Conservation (phyloP, 2,329 filamentous ascomycete species). For the Exutisphaerella laricina region DNA sequence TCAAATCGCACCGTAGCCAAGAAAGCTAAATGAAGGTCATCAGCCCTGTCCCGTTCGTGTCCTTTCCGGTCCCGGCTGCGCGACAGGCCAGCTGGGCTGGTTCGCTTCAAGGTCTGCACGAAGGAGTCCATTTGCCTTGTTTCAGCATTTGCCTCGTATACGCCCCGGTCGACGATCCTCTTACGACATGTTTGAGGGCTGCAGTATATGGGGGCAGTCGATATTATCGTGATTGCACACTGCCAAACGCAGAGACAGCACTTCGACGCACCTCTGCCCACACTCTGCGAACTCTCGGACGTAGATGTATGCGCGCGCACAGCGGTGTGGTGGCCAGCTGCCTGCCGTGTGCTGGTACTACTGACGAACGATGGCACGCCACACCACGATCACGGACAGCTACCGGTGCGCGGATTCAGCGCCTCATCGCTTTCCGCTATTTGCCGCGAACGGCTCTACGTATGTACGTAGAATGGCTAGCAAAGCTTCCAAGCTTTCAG, state of each 20-base stretch:
- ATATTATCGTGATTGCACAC: constrained; percentile 4
- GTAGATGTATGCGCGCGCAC: constrained; percentile 7
- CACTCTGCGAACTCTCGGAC: constrained; percentile 6
- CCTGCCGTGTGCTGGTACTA: constrained; percentile 7
- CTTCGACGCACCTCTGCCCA: constrained; percentile 1
- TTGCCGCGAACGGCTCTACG: constrained; percentile 8
- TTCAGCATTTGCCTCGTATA: constrained; percentile 3
- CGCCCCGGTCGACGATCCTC: constrained; percentile 2
- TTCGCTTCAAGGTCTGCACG: background rate
- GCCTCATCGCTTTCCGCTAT: constrained; percentile 11
- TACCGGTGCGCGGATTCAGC: constrained; percentile 9
- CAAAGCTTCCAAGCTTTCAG: constrained; percentile 14
- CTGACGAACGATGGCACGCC: constrained; percentile 7
- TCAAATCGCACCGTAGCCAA: constrained; percentile 8
- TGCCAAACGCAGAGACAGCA: background rate
- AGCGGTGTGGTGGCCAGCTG: no score
- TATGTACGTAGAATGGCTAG: no score
- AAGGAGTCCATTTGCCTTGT: constrained; percentile 5
- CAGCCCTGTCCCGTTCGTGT: constrained; percentile 12
- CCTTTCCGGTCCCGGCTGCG: constrained; percentile 5
- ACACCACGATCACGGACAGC: constrained; percentile 7
- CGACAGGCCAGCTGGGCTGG: constrained; percentile 4
- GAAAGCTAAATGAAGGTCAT: constrained; percentile 7
- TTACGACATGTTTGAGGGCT: constrained; percentile 4
- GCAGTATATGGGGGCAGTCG: constrained; percentile 3